phyloP scores from a whole-genome alignment of 169 alveolate genomes.

The Pseudocohnilembus persalinus region DNA sequence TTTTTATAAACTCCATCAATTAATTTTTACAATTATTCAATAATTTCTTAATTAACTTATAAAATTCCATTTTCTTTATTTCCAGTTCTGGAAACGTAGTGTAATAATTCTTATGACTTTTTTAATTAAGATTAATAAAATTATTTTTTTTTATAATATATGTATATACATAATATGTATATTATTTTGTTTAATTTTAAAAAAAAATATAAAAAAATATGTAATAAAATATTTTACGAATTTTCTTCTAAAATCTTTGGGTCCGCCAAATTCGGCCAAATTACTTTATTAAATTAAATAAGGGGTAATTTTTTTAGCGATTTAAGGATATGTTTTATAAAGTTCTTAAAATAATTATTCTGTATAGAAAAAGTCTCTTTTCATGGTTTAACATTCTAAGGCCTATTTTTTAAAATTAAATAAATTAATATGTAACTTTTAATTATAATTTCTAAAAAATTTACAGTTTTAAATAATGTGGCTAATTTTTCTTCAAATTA shows the following conservation, averaged over 20 bases:
- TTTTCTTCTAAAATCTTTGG: slow-evolving; percentile 7
- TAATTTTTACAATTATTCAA: background rate
- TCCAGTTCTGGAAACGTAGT: slow-evolving; percentile 1
- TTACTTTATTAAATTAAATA: slow-evolving; percentile 1
- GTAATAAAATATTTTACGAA: background rate
- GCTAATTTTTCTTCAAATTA: background rate
- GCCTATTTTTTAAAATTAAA: background rate
- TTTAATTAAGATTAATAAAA: no score
- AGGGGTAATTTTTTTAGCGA: background rate
- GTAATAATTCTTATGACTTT: background rate
- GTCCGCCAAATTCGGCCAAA: slow-evolving; percentile 9
- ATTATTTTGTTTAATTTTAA: background rate
- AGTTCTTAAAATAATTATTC: slow-evolving; percentile 9
- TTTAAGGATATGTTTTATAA: slow-evolving; percentile 1
- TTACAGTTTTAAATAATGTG: background rate
- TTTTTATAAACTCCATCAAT: background rate
- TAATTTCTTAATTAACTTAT: background rate
- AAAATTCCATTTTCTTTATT: background rate
- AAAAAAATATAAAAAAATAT: background rate
- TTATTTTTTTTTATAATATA: no score
- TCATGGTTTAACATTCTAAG: background rate
- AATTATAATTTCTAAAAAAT: no score
- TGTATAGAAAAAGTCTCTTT: slow-evolving; percentile 8
- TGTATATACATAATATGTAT: background rate
- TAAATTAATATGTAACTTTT: background rate